Base-by-base conservation (phyloP, 2,329 filamentous ascomycete species). In the Penicillium sp. region DNA sequence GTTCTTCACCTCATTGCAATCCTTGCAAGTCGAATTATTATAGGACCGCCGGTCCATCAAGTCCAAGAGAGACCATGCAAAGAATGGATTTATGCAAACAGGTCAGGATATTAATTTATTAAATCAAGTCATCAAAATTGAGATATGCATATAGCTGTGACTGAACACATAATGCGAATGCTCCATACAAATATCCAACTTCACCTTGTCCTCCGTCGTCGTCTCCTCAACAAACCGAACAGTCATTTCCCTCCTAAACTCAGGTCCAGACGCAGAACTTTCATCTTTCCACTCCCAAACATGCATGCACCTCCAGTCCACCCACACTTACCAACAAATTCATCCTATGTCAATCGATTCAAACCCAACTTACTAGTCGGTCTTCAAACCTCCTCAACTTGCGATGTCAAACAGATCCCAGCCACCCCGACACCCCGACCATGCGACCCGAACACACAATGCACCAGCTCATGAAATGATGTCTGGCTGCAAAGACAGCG, bases 381-480 rank as follows among this genome's bases (percentile, higher is more conserved):
- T 48, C 78, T 79, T 56, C 89, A 88, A 3, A 97, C 93, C 79
- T 97, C 93, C 79, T 98, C 93, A 68, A 97, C 95, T 78, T 89
- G 83, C 65, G 87, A 87, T 65, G 90, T 96, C 67, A 99, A 74
- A 11, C 9, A 29, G 9, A 52, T 91, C 85, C 93, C 93, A 98
- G 3, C 11, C 9, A 29, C 27, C 27, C 9, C 8, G 70, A 99
- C 99, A 48, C 90, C 79, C 19, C 86, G 81, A 74, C 98, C 92
- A 73, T 99, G 95, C 0, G 89, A 86, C 0, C 89, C 82, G 76
- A 89, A 88, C 10, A 96, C 90, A 67, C 96, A 97, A 75, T 99
- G 95, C 63, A 93, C 89, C 19, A 99, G 81, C 78, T 99, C 95
- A 77, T 99, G 95, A 71, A 93, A 98, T 13, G 98, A 80, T 46